Conservation (phyloP, 2,329 filamentous ascomycete genomes). For the Coniochaeta prunicola region DNA sequence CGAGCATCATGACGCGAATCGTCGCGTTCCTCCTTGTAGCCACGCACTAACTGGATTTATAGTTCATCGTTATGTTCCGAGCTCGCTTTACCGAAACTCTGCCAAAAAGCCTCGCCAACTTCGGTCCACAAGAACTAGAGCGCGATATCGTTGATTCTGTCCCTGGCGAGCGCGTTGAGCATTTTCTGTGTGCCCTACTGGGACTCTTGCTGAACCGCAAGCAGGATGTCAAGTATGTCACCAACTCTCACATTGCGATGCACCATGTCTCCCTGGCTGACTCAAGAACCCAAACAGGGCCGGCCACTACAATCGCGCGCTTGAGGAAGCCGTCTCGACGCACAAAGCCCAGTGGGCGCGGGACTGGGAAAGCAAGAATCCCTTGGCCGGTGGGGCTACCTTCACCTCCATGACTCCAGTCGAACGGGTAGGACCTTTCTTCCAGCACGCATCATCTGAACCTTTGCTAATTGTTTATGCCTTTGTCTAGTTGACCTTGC, state of each 20-base stretch:
- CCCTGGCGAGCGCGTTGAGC: constrained; percentile 80
- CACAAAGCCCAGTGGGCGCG: constrained; percentile 85
- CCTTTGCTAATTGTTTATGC: constrained; percentile 12
- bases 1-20: constrained; percentile 38
- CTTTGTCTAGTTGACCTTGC: constrained; percentile 61
- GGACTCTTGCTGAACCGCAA: constrained; percentile 90
- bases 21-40: constrained; percentile 38
- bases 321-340: constrained; percentile 84
- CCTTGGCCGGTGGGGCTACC: constrained; percentile 68
- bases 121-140: constrained; percentile 94
- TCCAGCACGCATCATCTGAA: neutral
- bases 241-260: neutral
- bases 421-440: constrained; percentile 58
- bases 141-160: constrained; percentile 69
- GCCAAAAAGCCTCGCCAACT: constrained; percentile 77
- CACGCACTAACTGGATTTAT: constrained; percentile 6
- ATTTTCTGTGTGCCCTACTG: constrained; percentile 81
- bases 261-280: neutral
- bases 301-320: constrained; percentile 84
- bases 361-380: constrained; percentile 77
- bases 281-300: constrained; percentile 45
- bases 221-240: constrained; percentile 90
- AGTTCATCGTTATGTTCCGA: constrained; percentile 99
- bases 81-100: constrained; percentile 88
- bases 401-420: constrained; percentile 78